Conservation (phyloP, 2,329 filamentous ascomycete species). For the Colletotrichum lindemuthianum region DNA sequence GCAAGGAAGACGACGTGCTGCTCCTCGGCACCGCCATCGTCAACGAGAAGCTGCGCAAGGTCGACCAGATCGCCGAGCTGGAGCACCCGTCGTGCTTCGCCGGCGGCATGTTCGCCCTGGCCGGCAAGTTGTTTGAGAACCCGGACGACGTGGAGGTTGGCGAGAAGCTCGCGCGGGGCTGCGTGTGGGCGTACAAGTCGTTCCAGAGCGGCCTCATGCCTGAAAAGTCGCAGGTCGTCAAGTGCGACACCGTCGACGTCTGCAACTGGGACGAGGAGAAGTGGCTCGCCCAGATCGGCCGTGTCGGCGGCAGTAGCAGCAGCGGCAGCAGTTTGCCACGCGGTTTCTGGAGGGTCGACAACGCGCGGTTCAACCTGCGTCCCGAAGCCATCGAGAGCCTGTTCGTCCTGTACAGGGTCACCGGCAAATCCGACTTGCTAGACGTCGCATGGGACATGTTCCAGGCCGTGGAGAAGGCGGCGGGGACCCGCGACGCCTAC, state of each 20-base stretch:
- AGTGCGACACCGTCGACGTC: conserved; percentile 51
- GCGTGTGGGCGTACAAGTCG: conserved; percentile 60
- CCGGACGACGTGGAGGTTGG: conserved; percentile 55
- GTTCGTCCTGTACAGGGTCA: conserved; percentile 65
- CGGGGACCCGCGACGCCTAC: conserved; percentile 58
- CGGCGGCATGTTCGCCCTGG: conserved; percentile 62
- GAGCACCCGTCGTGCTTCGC: conserved; percentile 62
- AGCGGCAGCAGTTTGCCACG: conserved; percentile 44
- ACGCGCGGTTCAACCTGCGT: conserved; percentile 60
- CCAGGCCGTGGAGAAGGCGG: conserved; percentile 55
- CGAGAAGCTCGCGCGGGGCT: conserved; percentile 59
- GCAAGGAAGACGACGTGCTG: conserved; percentile 60
- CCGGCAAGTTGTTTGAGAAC: conserved; percentile 54
- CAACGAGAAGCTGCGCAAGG: conserved; percentile 34
- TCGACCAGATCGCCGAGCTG: conserved; percentile 44
- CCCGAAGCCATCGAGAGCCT: conserved; percentile 64
- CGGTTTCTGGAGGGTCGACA: conserved; percentile 70
- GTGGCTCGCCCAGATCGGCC: conserved; percentile 38
- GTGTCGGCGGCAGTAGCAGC: not conserved
- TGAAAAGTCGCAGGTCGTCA: conserved; percentile 55
- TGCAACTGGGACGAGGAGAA: conserved; percentile 56
- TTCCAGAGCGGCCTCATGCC: conserved; percentile 64
- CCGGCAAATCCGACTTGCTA: conserved; percentile 56
- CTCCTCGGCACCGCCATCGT: conserved; percentile 55
- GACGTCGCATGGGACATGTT: conserved; percentile 67